Base-by-base conservation (phyloP, 2,329 filamentous ascomycete species). In the Penicillium sp. region DNA sequence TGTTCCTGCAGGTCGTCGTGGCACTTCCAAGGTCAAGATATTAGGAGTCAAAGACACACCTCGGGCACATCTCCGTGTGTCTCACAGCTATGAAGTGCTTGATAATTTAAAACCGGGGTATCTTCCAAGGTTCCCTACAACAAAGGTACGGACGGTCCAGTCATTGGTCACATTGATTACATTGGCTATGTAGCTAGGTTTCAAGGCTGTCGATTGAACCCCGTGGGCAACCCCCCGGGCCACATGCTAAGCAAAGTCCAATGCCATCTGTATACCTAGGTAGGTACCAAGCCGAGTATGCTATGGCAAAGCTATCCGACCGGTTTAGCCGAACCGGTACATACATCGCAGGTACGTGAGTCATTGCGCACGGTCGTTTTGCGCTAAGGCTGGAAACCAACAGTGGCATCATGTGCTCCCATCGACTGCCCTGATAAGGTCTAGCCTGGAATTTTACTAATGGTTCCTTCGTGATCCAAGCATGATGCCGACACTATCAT, bases 301-400 rank as follows among this genome's bases (percentile, higher is more conserved):
- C 49, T 25, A 42, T 55, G 38, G 38, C 53, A 42, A 36, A 42
- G 17, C 38, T 44, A 23, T 51, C 47, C 53, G 53, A 52, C 21
- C 47, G 53, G 31, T 17, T 44, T 33, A 35, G 39, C 38, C 45
- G 45, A 52, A 44, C 42, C 19, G 52, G 42, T 35, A 47, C 31
- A 19, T 39, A 47, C 23, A 23, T 58, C 57, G 59, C 55, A 59
- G 60, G 57, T 55, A 61, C 53, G 60, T 66, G 64, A 66, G 39
- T 66, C 64, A 66, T 57, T 45, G 21, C 55, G 57, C 56, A 61
- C 61, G 58, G 61, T 19, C 43, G 10, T 33, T 47, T 19, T 36
- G 15, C n/a, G 21, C 21, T 43, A 35, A n/a, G 41, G 44, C 39
- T 31, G 25, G 54, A 51, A 51, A 44, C 57, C 48, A 57, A 51